phyloP scores from a whole-genome alignment of 192 early-diverging fungal genomes.

The Coemansia sp. region DNA sequence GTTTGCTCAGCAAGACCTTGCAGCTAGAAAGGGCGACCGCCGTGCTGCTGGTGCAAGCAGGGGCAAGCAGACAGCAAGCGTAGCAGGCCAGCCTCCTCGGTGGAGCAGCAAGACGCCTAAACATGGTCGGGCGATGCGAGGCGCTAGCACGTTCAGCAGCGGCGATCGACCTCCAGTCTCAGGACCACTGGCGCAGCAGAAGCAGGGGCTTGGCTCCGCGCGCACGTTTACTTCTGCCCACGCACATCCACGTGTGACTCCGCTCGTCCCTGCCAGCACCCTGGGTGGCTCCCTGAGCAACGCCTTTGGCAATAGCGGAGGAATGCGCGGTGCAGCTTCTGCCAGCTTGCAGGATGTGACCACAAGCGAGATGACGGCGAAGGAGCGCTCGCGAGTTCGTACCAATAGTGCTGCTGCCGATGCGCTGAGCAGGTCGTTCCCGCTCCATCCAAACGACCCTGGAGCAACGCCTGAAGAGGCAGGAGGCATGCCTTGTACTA shows the following conservation, averaged over 20 bases:
- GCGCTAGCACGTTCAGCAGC: conserved; percentile 26
- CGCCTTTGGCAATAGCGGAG: neutral
- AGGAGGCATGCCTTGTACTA: neutral
- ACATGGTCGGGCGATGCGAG: neutral
- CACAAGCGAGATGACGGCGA: neutral
- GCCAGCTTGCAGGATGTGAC: conserved; percentile 47
- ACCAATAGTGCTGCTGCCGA: conserved; percentile 28
- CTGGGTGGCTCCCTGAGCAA: neutral
- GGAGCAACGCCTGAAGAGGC: neutral
- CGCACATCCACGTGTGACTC: neutral
- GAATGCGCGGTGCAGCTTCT: conserved; percentile 29
- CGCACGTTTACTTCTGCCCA: conserved; percentile 24
- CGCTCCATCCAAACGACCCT: conserved; percentile 17
- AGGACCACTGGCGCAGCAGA: neutral
- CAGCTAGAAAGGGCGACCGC: neutral
- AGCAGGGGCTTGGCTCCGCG: conserved; percentile 12
- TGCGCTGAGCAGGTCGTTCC: conserved; percentile 13
- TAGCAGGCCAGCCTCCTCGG: neutral
- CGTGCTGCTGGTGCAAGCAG: neutral
- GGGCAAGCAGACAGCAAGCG: conserved; percentile 2
- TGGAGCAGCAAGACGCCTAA: conserved; percentile 3
- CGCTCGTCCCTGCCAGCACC: neutral
- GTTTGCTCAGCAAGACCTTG: conserved; percentile 11
- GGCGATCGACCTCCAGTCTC: conserved; percentile 1
- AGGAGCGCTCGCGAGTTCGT: conserved; percentile 11